Evolutionary conservation across 352 stramenopile genomes (phyloP), one percentile per base, ranked within the genome.

Genomic region (Phytophthora sansomeana): DNA sequence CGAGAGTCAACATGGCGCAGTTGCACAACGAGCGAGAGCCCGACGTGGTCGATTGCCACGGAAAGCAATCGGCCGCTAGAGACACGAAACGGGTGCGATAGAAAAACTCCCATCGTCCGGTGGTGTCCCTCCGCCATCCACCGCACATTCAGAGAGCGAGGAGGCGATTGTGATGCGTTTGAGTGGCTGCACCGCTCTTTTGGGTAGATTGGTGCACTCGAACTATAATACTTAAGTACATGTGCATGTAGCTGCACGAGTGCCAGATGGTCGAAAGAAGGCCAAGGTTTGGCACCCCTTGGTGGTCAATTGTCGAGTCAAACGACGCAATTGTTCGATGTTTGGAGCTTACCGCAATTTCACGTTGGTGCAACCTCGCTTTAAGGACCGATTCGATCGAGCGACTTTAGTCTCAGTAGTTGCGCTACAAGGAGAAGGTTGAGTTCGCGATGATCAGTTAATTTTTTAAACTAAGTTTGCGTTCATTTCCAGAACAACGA

Each of bases 81-180:
- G 55, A 67, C 19, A 67, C 58, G 58, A 57, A 56, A 65, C 32
- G 58, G 14, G 54, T 63, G 56, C 56, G 56, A 63, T 63, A 63
- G 43, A 63, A 63, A 55, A 63, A 56, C 43, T 10, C 19, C 42
- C 41, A 42, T 67, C 49, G 43, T 63, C 52, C 43, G 51, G 60
- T 51, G 51, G 60, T 61, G 59, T 42, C 50, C n/a, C 11, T 21
- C 30, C 7, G 16, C 49, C 33, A 46, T 9, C 28, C 30, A 53
- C 9, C 41, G 16, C 28, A 33, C 28, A 41, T 53, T 46, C 36
- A 42, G 16, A 3, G 19, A 42, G 36, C 16, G 21, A 36, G 28
- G 26, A 58, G 29, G 47, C 24, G 17, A 30, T 42, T n/a, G 10
- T 11, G 32, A 38, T 6, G 49, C 58, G 53, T 44, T 35, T 67